A percentile compares a stretch with the other conserved stretches of the same genome.
phyloP scores from a whole-genome alignment of 2,329 filamentous ascomycete genomes.

The Emergomyces pasteurianus region DNA sequence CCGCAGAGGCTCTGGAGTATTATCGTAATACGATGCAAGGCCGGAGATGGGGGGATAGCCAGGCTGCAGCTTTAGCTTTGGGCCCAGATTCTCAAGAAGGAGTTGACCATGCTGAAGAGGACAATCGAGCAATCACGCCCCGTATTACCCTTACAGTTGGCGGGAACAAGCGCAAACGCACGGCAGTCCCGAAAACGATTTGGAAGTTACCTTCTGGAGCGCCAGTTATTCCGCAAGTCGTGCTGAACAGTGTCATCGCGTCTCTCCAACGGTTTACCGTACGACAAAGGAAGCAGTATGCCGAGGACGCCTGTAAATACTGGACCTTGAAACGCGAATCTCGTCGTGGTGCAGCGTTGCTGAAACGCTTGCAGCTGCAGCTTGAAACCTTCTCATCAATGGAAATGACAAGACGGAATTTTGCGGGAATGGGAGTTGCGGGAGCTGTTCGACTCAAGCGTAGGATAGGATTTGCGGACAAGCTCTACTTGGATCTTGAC shows the following conservation, averaged over 20 bases:
- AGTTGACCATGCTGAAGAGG: conserved; percentile 36
- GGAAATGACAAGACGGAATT: conserved; percentile 91
- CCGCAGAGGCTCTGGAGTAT: conserved; percentile 71
- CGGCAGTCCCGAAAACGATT: conserved; percentile 48
- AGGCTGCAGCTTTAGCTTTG: conserved; percentile 67
- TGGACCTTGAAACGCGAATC: conserved; percentile 97
- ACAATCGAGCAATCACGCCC: conserved; percentile 29
- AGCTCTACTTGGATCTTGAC: conserved; percentile 53
- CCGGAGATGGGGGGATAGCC: conserved; percentile 83
- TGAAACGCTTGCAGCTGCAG: conserved; percentile 87
- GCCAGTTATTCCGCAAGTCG: conserved; percentile 79
- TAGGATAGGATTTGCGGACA: conserved; percentile 78
- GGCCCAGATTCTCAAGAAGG: conserved; percentile 57
- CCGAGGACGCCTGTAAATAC: conserved; percentile 87
- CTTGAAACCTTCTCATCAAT: conserved; percentile 95
- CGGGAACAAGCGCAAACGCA: conserved; percentile 47
- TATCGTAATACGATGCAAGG: conserved; percentile 85
- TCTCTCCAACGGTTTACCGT: conserved; percentile 74
- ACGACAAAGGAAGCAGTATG: conserved; percentile 80
- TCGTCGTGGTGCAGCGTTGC: conserved; percentile 74
- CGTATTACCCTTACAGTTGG: conserved; percentile 43
- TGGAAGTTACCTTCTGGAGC: conserved; percentile 95
- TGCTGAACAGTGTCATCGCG: conserved; percentile 74
- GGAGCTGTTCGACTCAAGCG: conserved; percentile 66
- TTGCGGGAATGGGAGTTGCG: conserved; percentile 82